phyloP scores from a whole-genome alignment of 176 grass and related monocot species.

The Lolium multiflorum region DNA sequence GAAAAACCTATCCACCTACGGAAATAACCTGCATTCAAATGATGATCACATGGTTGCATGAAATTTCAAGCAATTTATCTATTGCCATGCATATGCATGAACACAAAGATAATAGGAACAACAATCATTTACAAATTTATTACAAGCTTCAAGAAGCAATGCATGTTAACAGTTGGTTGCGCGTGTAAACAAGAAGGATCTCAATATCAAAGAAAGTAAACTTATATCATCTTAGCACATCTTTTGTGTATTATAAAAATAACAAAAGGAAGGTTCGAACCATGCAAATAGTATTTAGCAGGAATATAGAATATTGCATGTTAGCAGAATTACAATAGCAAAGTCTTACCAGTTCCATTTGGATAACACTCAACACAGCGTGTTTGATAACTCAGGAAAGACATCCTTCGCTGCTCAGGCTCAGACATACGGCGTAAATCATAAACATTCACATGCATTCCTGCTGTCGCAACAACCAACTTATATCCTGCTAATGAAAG shows the following conservation, averaged over 20 bases:
- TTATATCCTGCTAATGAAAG: conserved; percentile 53
- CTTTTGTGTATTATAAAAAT: background rate
- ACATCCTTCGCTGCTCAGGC: conserved; percentile 58
- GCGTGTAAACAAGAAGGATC: conserved; percentile 20
- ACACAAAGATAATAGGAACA: conserved; percentile 22
- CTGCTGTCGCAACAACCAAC: conserved; percentile 79
- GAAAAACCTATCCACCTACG: background rate
- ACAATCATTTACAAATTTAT: background rate
- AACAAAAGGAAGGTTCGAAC: background rate
- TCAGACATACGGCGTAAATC: conserved; percentile 67
- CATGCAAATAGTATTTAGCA: background rate
- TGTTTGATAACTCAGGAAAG: conserved; percentile 67
- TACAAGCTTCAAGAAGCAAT: conserved; percentile 26
- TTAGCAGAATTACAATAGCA: conserved; percentile 1
- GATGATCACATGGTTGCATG: background rate
- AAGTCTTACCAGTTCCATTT: conserved; percentile 57
- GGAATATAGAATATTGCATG: background rate
- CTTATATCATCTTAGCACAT: conserved; percentile 7
- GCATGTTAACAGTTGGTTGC: conserved; percentile 7
- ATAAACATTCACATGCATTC: conserved; percentile 69
- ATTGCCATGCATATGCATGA: background rate
- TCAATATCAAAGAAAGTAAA: conserved; percentile 18
- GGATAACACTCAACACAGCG: conserved; percentile 74
- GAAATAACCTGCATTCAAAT: background rate
- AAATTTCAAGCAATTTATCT: conserved; percentile 17